Evolutionary conservation across 768 basidiomycete species (phyloP), one percentile per base, ranked within the genome.

Genomic region (Cystobasidium ongulense): DNA sequence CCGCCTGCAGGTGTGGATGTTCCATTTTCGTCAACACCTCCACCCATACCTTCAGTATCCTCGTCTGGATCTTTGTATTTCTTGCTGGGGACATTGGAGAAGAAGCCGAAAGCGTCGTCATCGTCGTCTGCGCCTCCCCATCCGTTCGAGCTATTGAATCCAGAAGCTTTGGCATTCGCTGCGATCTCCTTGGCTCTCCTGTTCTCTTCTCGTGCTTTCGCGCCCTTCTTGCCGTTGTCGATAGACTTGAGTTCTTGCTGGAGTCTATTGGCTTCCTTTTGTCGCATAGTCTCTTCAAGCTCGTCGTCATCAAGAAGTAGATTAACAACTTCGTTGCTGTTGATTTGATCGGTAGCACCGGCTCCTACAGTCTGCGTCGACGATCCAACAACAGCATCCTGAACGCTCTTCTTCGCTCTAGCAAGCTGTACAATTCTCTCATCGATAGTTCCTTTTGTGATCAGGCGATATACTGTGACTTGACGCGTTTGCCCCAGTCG

Each of bases 381-480:
- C 1, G 78, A 78, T 65, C 96, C 96, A 8, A 99, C 96, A 65
- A 99, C 96, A 74, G 97, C 95, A 78, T 99, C 96, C 87, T 98
- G 96, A 3, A 98, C 94, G 63, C 75, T 74, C 73, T 80, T 78
- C 76, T 80, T 80, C 50, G 76, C 77, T 8, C 95, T 87, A 3
- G 96, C 94, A 65, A 99, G 84, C 81, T 95, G 91, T 25, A 99
- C 87, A 77, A 99, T 99, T 1, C 96, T 91, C 81, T 99, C 95
- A 80, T 99, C 92, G 77, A 95, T 93, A 0, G 92, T 95, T 15
- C 91, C 92, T 81, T 86, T 89, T 1, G 93, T 96, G 78, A 80
- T 79, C 54, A 80, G 79, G 17, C 78, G 77, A 71, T 79, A 80
- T n/a, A 80, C 79, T 4, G 78, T 79, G 74, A 92, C 93, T 23